Evolutionary conservation across 768 basidiomycete species (phyloP).

Genomic region (Strobilomyces echinocephalus): DNA sequence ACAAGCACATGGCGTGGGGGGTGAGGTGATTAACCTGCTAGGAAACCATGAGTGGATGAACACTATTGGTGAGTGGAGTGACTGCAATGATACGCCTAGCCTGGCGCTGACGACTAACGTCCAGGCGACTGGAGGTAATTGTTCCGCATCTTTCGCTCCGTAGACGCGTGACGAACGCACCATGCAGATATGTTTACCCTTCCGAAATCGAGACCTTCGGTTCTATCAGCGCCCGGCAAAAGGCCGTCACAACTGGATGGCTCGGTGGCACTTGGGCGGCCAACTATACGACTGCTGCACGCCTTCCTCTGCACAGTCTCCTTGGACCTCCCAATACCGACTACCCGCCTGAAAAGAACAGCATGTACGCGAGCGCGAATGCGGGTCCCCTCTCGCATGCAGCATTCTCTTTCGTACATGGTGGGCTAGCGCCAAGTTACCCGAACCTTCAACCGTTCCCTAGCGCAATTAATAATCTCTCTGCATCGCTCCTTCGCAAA

Average conservation of each 20-base stretch:
- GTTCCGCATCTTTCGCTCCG: constrained; percentile 5
- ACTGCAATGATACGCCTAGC: background rate
- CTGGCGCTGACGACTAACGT: constrained; percentile 12
- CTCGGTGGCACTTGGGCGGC: constrained; percentile 79
- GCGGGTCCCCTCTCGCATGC: constrained; percentile 61
- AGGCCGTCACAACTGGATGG: constrained; percentile 67
- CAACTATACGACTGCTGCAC: constrained; percentile 79
- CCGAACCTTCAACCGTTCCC: constrained; percentile 77
- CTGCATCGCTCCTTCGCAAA: constrained; percentile 62
- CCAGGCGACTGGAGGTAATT: constrained; percentile 80
- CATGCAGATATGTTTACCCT: constrained; percentile 72
- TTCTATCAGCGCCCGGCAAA: constrained; percentile 62
- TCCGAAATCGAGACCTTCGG: constrained; percentile 84
- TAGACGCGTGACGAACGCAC: constrained; percentile 3
- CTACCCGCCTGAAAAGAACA: constrained; percentile 39
- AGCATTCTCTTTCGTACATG: constrained; percentile 90
- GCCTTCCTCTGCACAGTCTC: constrained; percentile 73
- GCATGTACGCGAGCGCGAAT: constrained; percentile 29
- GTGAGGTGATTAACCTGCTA: constrained; percentile 68
- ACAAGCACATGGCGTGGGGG: constrained; percentile 67
- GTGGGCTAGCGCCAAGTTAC: constrained; percentile 80
- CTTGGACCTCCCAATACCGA: constrained; percentile 65
- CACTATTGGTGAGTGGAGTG: constrained; percentile 51
- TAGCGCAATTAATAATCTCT: constrained; percentile 72
- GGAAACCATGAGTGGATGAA: constrained; percentile 99